phyloP scores from a whole-genome alignment of 2,329 filamentous ascomycete species.

The Berkeleyomyces basicola region DNA sequence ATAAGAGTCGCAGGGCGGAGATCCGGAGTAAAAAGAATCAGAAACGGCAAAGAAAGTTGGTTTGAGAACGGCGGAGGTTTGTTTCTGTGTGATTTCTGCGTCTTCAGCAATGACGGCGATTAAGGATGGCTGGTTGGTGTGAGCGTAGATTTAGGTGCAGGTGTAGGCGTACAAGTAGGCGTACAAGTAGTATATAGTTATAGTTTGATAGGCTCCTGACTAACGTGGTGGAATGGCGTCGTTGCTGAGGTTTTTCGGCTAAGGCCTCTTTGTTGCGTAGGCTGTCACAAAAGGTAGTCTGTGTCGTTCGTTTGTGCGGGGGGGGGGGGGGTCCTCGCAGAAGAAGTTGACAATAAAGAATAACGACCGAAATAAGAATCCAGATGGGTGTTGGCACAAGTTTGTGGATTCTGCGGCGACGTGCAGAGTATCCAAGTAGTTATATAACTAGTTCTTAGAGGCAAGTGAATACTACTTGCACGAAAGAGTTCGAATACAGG shows the following conservation, averaged over 20 bases:
- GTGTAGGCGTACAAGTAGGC: neutral
- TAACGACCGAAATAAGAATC: neutral
- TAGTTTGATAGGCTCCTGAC: neutral
- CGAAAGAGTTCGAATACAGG: neutral
- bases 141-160: neutral
- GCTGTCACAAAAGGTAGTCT: neutral
- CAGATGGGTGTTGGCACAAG: neutral
- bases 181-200: neutral
- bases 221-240: neutral
- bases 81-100: too few species aligned
- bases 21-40: neutral
- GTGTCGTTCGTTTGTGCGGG: neutral
- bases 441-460: too few species aligned
- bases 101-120: neutral
- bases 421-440: neutral
- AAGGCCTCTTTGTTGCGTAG: slow-evolving; percentile 1
- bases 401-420: neutral
- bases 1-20: too few species aligned
- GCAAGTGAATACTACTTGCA: too few species aligned
- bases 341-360: neutral
- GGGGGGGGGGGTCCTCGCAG: neutral
- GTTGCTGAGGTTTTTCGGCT: neutral
- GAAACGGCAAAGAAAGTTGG: neutral
- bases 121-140: neutral
- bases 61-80: too few species aligned